These are phyloP conservation scores for Eucalyptus tenuipes DNA, from an alignment of 345 rosid genomes.

Conservation along the genomic window DNA sequence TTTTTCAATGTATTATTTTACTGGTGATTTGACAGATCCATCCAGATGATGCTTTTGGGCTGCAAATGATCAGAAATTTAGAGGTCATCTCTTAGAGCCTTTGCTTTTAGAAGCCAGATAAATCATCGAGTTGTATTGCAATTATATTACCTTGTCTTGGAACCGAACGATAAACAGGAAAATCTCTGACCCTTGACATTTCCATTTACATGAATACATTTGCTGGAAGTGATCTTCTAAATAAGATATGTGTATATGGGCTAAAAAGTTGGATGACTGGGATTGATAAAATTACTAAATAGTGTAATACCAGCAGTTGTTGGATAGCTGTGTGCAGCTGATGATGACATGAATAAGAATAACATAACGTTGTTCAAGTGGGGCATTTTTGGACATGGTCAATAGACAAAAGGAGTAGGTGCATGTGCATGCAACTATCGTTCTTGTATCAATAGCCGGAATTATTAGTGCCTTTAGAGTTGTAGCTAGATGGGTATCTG, in stretches of 20 bases:
- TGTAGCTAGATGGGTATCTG: not conserved
- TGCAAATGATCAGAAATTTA: slow-evolving; percentile 91
- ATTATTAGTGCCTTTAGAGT: not conserved
- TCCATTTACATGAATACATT: not conserved
- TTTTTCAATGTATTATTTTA: not conserved
- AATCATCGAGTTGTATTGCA: not conserved
- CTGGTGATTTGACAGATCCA: slow-evolving; percentile 43
- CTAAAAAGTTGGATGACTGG: not conserved
- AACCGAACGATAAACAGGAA: not conserved
- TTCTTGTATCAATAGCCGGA: not conserved
- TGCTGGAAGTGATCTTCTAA: not conserved
- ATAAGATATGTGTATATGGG: not conserved
- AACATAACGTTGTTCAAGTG: not conserved
- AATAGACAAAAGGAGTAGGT: not conserved
- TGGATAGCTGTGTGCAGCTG: not conserved
- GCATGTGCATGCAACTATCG: not conserved
- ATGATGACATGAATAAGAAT: not conserved
- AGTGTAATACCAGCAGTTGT: not conserved
- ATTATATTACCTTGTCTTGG: not conserved
- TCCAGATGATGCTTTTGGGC: slow-evolving; percentile 97
- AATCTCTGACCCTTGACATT: not conserved
- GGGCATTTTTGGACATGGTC: not conserved
- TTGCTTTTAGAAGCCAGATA: not conserved
- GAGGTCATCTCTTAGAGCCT: slow-evolving; percentile 29
- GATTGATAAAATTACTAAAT: not conserved